These are phyloP conservation scores for Sordaria brevicollis DNA, from an alignment of 495 filamentous ascomycete species.

Conservation along the genomic window DNA sequence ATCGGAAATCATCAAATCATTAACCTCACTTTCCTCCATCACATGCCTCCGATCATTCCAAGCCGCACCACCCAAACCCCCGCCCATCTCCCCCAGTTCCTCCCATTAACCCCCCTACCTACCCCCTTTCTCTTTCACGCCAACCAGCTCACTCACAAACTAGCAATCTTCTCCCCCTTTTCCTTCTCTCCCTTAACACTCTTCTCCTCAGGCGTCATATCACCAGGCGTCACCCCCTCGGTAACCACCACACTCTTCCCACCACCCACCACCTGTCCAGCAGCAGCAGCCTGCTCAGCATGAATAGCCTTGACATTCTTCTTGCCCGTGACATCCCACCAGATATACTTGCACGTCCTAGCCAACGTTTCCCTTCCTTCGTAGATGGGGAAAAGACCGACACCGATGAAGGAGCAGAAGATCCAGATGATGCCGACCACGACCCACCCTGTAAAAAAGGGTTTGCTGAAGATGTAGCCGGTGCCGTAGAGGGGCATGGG, in stretches of 20 bases:
- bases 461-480: conserved; percentile 79
- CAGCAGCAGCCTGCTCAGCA: conserved; percentile 12
- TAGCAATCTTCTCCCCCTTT: not conserved
- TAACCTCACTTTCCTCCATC: not conserved
- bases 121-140: too few species aligned
- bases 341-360: conserved; percentile 55
- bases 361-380: conserved; percentile 64
- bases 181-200: not conserved
- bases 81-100: not conserved
- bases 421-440: conserved; percentile 81
- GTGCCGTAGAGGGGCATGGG: conserved; percentile 90
- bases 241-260: too few species aligned
- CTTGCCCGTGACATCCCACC: conserved; percentile 57
- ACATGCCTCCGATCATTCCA: not conserved
- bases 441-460: conserved; percentile 91
- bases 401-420: conserved; percentile 59
- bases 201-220: not conserved
- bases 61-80: not conserved
- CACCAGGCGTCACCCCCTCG: not conserved
- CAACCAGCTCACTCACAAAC: too few species aligned
- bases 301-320: conserved; percentile 31
- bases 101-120: too few species aligned
- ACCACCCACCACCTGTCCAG: not conserved
- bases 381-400: conserved; percentile 75
- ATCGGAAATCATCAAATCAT: not conserved